Percentiles rank a stretch among this genome's conserved stretches.
These are phyloP conservation scores for Leptographium procerum DNA, from an alignment of 2,329 filamentous ascomycete species.

Conservation along the genomic window DNA sequence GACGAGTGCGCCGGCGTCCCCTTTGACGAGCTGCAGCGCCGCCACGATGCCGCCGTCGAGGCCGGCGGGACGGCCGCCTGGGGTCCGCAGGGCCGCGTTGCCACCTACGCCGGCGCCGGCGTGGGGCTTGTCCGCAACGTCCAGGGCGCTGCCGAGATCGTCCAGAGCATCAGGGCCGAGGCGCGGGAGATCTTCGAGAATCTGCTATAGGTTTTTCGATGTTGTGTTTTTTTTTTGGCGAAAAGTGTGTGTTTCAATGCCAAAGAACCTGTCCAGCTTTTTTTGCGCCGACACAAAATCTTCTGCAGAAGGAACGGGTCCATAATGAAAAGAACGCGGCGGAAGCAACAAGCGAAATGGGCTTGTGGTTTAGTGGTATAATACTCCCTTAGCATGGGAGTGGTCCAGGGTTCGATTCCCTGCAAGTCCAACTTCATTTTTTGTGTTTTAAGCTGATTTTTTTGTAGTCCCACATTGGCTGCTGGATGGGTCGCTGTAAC, in stretches of 20 bases:
- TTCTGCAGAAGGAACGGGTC: too few species aligned
- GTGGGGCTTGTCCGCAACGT: constrained; percentile 11
- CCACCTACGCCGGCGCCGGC: constrained; percentile 11
- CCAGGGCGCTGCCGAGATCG: constrained; percentile 2
- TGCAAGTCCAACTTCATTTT: neutral
- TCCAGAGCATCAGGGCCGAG: constrained; percentile 2
- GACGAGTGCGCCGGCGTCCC: constrained; percentile 27
- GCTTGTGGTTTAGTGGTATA: constrained; percentile 7
- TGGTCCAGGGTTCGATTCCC: constrained; percentile 7
- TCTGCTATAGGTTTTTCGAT: neutral
- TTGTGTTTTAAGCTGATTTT: neutral
- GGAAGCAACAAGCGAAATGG: neutral
- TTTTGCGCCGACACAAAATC: too few species aligned
- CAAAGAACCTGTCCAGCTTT: too few species aligned
- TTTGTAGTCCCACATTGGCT: too few species aligned
- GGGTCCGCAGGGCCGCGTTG: constrained; percentile 14
- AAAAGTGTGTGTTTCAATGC: too few species aligned
- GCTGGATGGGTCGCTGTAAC: too few species aligned
- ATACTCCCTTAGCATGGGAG: constrained; percentile 6
- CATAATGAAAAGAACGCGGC: neutral
- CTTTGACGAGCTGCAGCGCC: constrained; percentile 29
- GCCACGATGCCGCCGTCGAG: constrained; percentile 25
- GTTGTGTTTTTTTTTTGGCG: neutral
- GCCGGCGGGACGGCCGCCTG: constrained; percentile 18
- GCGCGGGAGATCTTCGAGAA: neutral